These are phyloP conservation scores for Chloris gayana DNA, from an alignment of 176 grass and related monocot genomes.

Conservation along the genomic window DNA sequence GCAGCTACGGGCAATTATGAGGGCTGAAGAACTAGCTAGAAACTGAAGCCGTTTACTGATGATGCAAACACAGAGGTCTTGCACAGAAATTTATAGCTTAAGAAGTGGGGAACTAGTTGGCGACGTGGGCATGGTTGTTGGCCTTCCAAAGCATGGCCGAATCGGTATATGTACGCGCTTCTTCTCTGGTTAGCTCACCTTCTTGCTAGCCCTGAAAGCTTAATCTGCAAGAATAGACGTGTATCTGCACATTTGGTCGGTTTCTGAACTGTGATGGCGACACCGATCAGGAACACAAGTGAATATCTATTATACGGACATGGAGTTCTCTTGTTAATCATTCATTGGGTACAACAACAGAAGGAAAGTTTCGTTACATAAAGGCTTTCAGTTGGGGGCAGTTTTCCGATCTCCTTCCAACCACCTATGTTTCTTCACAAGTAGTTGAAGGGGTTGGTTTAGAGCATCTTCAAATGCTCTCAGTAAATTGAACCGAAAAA, in stretches of 20 bases:
- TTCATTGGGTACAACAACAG: not conserved
- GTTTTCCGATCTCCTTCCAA: not conserved
- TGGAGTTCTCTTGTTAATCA: not conserved
- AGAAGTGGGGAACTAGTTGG: not conserved
- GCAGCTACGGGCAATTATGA: no score
- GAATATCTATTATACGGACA: not conserved
- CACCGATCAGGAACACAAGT: not conserved
- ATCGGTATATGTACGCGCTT: no score
- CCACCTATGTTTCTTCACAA: not conserved
- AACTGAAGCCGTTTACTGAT: no score
- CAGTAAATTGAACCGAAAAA: no score
- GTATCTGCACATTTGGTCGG: not conserved
- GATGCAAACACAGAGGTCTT: not conserved
- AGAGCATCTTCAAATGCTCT: no score
- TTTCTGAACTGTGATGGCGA: not conserved
- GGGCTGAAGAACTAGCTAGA: no score
- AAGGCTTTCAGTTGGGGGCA: not conserved
- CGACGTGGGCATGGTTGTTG: slow-evolving; percentile 3
- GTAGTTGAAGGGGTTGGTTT: not conserved
- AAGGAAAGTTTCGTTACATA: not conserved
- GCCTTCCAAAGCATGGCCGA: not conserved
- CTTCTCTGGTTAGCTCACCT: slow-evolving; percentile 18
- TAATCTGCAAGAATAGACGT: not conserved
- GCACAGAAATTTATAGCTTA: slow-evolving; percentile 23
- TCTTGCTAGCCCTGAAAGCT: not conserved